Evolutionary conservation across 2,329 filamentous ascomycete species (phyloP).

Genomic region (Alternaria alternata): DNA sequence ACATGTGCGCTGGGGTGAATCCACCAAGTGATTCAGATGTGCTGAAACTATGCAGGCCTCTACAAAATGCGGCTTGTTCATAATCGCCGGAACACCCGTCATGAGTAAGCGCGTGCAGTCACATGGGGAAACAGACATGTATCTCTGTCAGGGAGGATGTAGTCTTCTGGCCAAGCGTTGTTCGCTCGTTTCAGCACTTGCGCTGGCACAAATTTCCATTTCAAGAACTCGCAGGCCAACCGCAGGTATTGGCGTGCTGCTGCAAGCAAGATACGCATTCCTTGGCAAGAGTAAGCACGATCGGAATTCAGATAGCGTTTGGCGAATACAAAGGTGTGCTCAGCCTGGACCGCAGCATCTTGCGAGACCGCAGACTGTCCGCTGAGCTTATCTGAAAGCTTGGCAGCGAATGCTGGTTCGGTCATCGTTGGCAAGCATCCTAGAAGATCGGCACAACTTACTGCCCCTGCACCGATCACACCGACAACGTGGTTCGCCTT

Average conservation of each 20-base stretch:
- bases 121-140: background rate
- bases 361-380: slow-evolving; percentile 1
- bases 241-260: background rate
- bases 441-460: slow-evolving; percentile 1
- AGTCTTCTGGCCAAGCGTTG: background rate
- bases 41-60: background rate
- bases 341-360: slow-evolving; percentile 10
- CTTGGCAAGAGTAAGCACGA: slow-evolving; percentile 9
- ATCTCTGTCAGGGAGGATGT: background rate
- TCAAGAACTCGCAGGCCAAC: background rate
- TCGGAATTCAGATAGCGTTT: background rate
- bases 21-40: background rate
- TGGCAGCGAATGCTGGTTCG: slow-evolving; percentile 13
- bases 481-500: background rate
- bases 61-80: background rate
- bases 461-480: background rate
- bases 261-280: background rate
- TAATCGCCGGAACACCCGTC: background rate
- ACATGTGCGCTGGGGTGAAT: background rate
- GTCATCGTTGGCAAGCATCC: background rate
- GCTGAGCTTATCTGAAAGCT: slow-evolving; percentile 15
- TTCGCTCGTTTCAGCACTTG: background rate
- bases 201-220: background rate
- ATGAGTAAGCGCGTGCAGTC: background rate
- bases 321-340: background rate